Conservation (phyloP, 1,284 basidiomycete genomes). For the Flammula alnicola region DNA sequence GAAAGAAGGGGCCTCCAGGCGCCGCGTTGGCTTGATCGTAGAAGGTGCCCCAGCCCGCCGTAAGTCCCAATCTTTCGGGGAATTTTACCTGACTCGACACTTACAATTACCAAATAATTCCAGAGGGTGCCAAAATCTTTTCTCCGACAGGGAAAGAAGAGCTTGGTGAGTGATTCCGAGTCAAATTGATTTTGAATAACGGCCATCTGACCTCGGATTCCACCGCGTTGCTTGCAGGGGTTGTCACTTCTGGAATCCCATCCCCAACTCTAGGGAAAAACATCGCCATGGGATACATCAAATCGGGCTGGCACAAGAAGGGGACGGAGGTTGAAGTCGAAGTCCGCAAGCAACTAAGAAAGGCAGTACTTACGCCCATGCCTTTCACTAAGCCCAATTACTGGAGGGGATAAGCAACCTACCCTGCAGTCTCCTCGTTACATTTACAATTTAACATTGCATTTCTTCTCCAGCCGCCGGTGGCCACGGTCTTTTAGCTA, state of each 20-base stretch:
- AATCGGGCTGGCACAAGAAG: constrained; percentile 86
- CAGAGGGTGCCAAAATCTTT: constrained; percentile 85
- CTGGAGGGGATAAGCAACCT: constrained; percentile 53
- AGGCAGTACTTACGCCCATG: constrained; percentile 76
- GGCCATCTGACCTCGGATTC: constrained; percentile 15
- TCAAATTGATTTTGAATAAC: constrained; percentile 12
- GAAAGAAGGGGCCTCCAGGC: constrained; percentile 77
- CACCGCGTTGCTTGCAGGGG: constrained; percentile 45
- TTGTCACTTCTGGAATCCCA: constrained; percentile 94
- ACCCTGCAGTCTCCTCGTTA: background rate
- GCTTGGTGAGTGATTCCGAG: constrained; percentile 57
- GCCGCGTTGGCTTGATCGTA: constrained; percentile 86
- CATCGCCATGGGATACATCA: constrained; percentile 92
- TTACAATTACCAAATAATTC: too few species aligned
- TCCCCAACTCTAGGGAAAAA: constrained; percentile 90
- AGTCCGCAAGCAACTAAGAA: constrained; percentile 75
- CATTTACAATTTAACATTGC: background rate
- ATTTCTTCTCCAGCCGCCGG: background rate
- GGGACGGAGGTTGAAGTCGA: constrained; percentile 84
- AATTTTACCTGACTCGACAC: background rate
- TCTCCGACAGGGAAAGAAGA: constrained; percentile 55
- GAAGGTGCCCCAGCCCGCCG: constrained; percentile 88
- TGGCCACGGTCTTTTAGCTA: too few species aligned
- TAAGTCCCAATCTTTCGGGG: constrained; percentile 36
- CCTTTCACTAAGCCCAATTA: constrained; percentile 81